phyloP scores from a whole-genome alignment of 1,284 basidiomycete species.

The Tranzscheliella williamsii region DNA sequence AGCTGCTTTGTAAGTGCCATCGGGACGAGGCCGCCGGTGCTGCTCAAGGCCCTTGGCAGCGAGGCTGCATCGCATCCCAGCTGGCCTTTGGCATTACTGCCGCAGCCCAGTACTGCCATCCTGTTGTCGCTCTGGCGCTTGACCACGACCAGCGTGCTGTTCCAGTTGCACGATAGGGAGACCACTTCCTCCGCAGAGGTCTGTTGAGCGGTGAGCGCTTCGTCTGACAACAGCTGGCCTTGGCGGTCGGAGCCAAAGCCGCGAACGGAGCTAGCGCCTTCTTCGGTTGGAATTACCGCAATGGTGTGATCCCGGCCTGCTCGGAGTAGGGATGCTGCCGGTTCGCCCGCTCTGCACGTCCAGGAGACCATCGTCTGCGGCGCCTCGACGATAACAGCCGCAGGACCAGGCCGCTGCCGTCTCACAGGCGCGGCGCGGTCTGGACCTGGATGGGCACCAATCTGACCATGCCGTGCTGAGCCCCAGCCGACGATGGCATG shows the following conservation, averaged over 20 bases:
- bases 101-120: constrained; percentile 8
- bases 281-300: constrained; percentile 1
- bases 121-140: not conserved
- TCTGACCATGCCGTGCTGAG: constrained; percentile 28
- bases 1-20: too few relatives aligned
- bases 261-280: not conserved
- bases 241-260: constrained; percentile 19
- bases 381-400: constrained; percentile 1
- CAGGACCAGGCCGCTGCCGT: constrained; percentile 8
- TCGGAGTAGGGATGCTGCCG: not conserved
- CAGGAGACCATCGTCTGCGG: constrained; percentile 28
- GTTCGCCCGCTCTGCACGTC: not conserved
- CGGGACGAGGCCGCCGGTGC: too few relatives aligned
- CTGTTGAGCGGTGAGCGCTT: not conserved
- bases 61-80: constrained; percentile 11
- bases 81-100: constrained; percentile 30
- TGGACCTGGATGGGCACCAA: constrained; percentile 3
- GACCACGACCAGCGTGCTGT: constrained; percentile 13
- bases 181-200: not conserved
- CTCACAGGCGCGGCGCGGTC: not conserved
- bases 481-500: constrained; percentile 29
- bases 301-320: constrained; percentile 27
- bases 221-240: constrained; percentile 5
- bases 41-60: too few relatives aligned
- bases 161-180: constrained; percentile 35